These are phyloP conservation scores for Termitomyces heimii DNA, from an alignment of 768 basidiomycete genomes.

Conservation along the genomic window DNA sequence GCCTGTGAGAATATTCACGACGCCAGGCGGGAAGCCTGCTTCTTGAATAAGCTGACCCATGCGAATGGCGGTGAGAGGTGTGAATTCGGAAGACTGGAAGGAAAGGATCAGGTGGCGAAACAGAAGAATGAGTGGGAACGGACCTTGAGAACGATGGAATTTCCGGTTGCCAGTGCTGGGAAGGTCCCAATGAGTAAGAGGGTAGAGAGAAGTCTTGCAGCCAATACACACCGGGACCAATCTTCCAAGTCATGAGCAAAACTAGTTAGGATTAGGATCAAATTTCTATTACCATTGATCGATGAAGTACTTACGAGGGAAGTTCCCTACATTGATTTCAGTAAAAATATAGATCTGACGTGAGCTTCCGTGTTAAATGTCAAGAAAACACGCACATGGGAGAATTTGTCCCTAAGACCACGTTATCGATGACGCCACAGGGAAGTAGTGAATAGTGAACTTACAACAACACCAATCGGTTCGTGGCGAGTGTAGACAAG, in stretches of 20 bases:
- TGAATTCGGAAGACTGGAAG: slow-evolving; percentile 66
- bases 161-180: slow-evolving; percentile 72
- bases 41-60: slow-evolving; percentile 53
- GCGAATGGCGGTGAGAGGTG: slow-evolving; percentile 63
- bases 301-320: slow-evolving; percentile 33
- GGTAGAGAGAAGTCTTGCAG: not conserved
- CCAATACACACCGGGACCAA: slow-evolving; percentile 56
- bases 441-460: not conserved
- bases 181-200: slow-evolving; percentile 18
- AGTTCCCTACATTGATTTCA: slow-evolving; percentile 50
- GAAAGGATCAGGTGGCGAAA: not conserved
- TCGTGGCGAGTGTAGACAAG: slow-evolving; percentile 59
- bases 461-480: slow-evolving; percentile 44
- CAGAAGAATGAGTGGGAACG: not conserved
- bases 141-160: slow-evolving; percentile 65
- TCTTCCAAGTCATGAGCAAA: slow-evolving; percentile 68
- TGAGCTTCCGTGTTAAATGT: not conserved
- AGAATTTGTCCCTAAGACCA: slow-evolving; percentile 20
- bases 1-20: slow-evolving; percentile 72
- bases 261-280: slow-evolving; percentile 23
- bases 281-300: not conserved
- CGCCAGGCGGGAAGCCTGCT: slow-evolving; percentile 76
- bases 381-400: slow-evolving; percentile 17
- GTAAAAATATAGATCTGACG: not conserved
- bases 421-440: not conserved